Evolutionary conservation across 257 asterid genomes (phyloP).

Genomic region (Solanum arcanum): DNA sequence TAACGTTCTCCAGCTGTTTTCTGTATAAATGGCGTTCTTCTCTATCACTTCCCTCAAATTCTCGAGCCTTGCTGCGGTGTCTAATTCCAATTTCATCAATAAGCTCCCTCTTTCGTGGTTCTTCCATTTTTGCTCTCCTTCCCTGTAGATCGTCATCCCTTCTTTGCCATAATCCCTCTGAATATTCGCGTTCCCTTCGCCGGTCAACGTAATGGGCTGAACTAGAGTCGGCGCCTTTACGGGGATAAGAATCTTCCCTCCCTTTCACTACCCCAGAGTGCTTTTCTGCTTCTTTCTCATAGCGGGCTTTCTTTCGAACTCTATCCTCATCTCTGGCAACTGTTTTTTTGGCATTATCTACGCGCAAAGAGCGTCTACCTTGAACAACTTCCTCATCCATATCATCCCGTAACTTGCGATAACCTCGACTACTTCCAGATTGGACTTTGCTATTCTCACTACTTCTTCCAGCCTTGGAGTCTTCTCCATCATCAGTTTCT

Average conservation of each 20-base stretch:
- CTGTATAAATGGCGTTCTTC: conserved; percentile 49
- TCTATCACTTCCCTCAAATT: conserved; percentile 49
- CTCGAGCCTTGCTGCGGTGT: conserved; percentile 45
- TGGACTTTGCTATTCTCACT: conserved; percentile 64
- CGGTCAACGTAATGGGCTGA: conserved; percentile 32
- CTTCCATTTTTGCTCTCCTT: conserved; percentile 50
- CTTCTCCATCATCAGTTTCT: conserved; percentile 52
- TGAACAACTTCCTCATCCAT: conserved; percentile 66
- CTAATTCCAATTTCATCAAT: conserved; percentile 49
- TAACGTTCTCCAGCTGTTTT: conserved; percentile 49
- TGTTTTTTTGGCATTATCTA: conserved; percentile 28
- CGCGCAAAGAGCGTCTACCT: conserved; percentile 28
- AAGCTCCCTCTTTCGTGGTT: conserved; percentile 50
- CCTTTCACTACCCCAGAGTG: conserved; percentile 31
- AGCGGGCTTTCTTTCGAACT: conserved; percentile 34
- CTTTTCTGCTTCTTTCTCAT: conserved; percentile 53
- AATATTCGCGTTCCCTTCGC: conserved; percentile 56
- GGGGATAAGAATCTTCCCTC: conserved; percentile 51
- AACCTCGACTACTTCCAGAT: conserved; percentile 68
- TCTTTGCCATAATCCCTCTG: conserved; percentile 56
- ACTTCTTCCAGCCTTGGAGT: conserved; percentile 56
- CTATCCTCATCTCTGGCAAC: conserved; percentile 32
- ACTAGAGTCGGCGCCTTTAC: conserved; percentile 45
- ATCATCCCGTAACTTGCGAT: conserved; percentile 33
- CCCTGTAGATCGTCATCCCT: conserved; percentile 57